phyloP scores from a whole-genome alignment of 768 basidiomycete genomes.

The Russula brevipes region DNA sequence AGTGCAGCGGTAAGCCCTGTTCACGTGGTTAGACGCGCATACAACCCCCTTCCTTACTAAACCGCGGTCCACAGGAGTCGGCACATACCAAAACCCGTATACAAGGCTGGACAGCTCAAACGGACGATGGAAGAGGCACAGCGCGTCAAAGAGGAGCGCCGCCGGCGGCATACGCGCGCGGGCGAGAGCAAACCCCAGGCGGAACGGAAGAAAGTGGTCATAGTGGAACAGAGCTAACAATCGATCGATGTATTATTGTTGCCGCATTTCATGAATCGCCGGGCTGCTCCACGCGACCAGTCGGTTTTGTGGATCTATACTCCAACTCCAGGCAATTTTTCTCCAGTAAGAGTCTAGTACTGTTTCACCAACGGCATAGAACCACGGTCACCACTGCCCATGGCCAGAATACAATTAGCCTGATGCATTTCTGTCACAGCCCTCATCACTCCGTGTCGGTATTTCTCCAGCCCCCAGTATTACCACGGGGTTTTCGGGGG shows the following conservation, averaged over 20 bases:
- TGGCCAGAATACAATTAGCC: too few relatives aligned
- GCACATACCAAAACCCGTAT: conserved; percentile 86
- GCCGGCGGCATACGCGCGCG: conserved; percentile 81
- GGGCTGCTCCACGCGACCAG: too few relatives aligned
- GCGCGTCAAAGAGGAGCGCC: conserved; percentile 88
- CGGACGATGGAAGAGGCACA: conserved; percentile 87
- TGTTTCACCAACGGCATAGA: too few relatives aligned
- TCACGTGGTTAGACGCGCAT: neutral
- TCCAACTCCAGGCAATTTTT: too few relatives aligned
- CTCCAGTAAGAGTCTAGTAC: too few relatives aligned
- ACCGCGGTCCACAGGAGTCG: conserved; percentile 46
- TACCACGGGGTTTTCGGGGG: neutral
- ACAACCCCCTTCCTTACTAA: conserved; percentile 5
- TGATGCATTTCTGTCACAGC: too few relatives aligned
- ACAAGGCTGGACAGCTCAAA: conserved; percentile 84
- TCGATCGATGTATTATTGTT: neutral
- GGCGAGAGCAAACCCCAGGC: conserved; percentile 86
- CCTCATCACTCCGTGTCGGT: too few relatives aligned
- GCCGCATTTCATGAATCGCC: neutral
- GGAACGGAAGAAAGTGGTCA: conserved; percentile 83
- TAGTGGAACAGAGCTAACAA: conserved; percentile 65
- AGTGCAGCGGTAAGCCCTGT: conserved; percentile 60
- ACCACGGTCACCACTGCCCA: too few relatives aligned
- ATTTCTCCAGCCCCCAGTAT: too few relatives aligned
- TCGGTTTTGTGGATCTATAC: too few relatives aligned